Conservation (phyloP, 2,329 filamentous ascomycete genomes). For the Botrytis tulipae region DNA sequence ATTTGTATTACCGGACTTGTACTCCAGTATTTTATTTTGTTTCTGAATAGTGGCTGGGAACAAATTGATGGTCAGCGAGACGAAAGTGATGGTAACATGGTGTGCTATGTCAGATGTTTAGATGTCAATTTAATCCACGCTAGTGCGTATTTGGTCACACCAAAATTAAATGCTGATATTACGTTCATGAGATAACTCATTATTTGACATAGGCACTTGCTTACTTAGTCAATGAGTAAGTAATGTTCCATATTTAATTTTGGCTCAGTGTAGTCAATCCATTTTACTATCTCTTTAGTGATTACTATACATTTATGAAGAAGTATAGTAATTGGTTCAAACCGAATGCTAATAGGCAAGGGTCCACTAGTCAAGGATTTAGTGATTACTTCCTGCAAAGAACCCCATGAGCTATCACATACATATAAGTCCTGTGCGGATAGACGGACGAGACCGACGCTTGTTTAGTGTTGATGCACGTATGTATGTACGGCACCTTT, state of each 20-base stretch:
- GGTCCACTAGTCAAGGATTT: neutral
- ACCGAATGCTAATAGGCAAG: neutral
- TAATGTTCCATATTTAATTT: neutral
- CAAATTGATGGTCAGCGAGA: neutral
- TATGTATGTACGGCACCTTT: slow-evolving; percentile 8
- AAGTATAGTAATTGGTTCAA: neutral
- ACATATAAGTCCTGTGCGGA: neutral
- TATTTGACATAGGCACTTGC: neutral
- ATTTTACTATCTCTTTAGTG: neutral
- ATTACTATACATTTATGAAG: neutral
- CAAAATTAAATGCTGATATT: neutral
- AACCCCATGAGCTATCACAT: neutral
- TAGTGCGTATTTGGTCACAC: slow-evolving; percentile 1
- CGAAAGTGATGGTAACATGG: neutral
- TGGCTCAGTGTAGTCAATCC: neutral
- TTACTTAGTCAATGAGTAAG: neutral
- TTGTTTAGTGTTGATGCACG: slow-evolving; percentile 5
- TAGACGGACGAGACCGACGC: neutral
- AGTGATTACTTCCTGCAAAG: neutral
- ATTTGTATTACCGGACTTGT: slow-evolving; percentile 10
- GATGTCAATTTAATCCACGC: neutral
- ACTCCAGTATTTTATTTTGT: neutral
- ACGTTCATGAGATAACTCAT: neutral
- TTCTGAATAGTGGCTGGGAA: neutral
- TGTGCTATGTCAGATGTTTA: neutral